Evolutionary conservation across 495 filamentous ascomycete species (phyloP), one percentile per base, ranked within the genome.

Genomic region (Podospora pseudocomata): DNA sequence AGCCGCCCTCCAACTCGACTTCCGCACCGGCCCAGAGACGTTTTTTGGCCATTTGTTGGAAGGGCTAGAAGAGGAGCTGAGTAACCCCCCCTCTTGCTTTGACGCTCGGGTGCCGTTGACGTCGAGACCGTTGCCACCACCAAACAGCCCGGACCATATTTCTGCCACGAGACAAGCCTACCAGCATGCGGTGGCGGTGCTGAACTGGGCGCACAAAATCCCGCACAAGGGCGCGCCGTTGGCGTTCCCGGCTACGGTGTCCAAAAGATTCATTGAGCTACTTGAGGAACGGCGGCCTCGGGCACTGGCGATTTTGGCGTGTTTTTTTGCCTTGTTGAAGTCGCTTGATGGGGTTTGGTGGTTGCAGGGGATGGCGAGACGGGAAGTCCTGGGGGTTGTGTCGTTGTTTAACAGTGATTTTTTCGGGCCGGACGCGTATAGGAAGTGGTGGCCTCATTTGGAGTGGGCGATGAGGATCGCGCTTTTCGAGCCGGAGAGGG

Each of bases 151-250:
- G 18, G 70, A 75, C 2, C 49, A 69, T 5, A 65, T 75, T 16
- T 63, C 69, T 13, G 73, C 77, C 13, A 86, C 83, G 0, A 80
- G 78, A 39, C 83, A 83, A 64, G 82, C 83, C 3, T 87, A 86
- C 71, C 80, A 84, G 57, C 85, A 87, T 65, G 80, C 84, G 26
- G 80, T 86, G 18, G 80, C 84, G 11, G 84, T 85, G 6, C 76
- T 87, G 11, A 86, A 86, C 68, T 87, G 85, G 85, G 83, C 83
- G 55, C 83, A 86, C 74, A 83, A 84, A 68, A 82, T 83, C 65
- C 84, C 84, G 23, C 80, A 85, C 67, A 83, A 83, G 59, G 79
- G 80, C 18, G 80, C 84, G 3, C 81, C 83, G 0, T 80, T 87
- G 0, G 81, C 83, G 11, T 86, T 87, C 67, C 82, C 85, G n/a